These are phyloP conservation scores for Effrenium voratum DNA, from an alignment of 73 alveolate genomes.

Conservation along the genomic window DNA sequence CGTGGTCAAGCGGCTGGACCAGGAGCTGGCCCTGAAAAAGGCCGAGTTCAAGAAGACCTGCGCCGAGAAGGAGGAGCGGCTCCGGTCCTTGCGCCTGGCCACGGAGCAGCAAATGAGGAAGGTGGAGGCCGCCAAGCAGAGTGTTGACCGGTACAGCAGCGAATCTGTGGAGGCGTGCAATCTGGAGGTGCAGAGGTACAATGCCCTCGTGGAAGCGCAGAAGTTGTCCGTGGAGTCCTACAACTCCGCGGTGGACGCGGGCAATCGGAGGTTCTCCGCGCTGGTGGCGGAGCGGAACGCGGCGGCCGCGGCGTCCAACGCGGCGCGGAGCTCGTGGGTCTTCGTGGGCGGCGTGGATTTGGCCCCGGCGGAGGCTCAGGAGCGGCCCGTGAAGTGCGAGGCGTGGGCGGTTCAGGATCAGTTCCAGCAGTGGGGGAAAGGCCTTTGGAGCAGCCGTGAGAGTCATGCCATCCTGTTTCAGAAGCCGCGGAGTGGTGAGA, in stretches of 20 bases:
- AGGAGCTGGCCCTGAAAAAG: constrained; percentile 11
- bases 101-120: constrained; percentile 28
- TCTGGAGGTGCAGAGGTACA: constrained; percentile 52
- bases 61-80: constrained; percentile 13
- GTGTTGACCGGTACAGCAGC: constrained; percentile 80
- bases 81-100: neutral
- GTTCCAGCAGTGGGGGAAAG: constrained; percentile 23
- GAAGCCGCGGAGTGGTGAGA: neutral
- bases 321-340: constrained; percentile 51
- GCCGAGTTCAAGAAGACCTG: neutral
- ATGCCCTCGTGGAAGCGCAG: constrained; percentile 8
- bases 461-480: neutral
- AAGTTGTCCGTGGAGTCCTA: neutral
- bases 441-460: constrained; percentile 3
- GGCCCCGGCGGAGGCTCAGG: neutral
- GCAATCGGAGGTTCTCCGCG: neutral
- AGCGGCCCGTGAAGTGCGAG: constrained; percentile 2
- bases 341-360: constrained; percentile 67
- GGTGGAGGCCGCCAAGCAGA: constrained; percentile 33
- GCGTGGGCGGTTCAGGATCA: constrained; percentile 4
- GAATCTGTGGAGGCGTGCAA: constrained; percentile 49
- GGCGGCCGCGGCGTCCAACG: constrained; percentile 56
- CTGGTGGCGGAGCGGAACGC: constrained; percentile 16
- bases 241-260: constrained; percentile 33
- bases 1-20: constrained; percentile 37